phyloP scores from a whole-genome alignment of 768 basidiomycete species.

The Tubosaeta sp. region DNA sequence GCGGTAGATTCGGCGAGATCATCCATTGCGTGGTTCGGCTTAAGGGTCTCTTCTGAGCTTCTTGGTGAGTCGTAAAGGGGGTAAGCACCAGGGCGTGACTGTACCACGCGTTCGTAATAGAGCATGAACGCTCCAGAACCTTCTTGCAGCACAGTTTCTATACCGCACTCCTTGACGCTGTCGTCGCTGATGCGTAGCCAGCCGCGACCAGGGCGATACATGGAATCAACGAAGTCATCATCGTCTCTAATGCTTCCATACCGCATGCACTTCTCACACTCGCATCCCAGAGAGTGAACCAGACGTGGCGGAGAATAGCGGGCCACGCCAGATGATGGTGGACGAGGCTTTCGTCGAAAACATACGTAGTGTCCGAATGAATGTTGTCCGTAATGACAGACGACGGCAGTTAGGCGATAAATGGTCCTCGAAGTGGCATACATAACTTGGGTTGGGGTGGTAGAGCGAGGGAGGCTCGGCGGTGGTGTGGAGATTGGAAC shows the following conservation, averaged over 20 bases:
- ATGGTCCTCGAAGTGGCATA: constrained; percentile 57
- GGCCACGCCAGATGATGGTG: constrained; percentile 33
- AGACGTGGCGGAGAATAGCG: constrained; percentile 39
- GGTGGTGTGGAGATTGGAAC: constrained; percentile 67
- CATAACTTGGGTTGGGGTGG: constrained; percentile 54
- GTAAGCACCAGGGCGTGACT: constrained; percentile 33
- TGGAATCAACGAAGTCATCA: constrained; percentile 34
- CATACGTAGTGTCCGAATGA: constrained; percentile 94
- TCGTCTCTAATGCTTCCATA: constrained; percentile 59
- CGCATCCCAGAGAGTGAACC: constrained; percentile 42
- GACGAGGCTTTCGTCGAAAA: constrained; percentile 77
- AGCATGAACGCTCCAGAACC: constrained; percentile 83
- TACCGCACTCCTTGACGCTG: constrained; percentile 67
- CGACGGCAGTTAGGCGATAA: constrained; percentile 81
- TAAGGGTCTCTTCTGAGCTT: constrained; percentile 65
- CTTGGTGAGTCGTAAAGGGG: constrained; percentile 34
- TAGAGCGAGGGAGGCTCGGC: constrained; percentile 42
- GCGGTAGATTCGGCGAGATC: constrained; percentile 45
- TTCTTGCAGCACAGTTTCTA: constrained; percentile 70
- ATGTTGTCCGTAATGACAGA: constrained; percentile 92
- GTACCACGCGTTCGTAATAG: constrained; percentile 78
- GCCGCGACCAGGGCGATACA: constrained; percentile 48
- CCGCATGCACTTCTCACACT: constrained; percentile 42
- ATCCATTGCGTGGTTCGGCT: constrained; percentile 37
- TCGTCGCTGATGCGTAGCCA: constrained; percentile 93